Percentiles rank a stretch among this genome's conserved stretches.
Conservation (phyloP, 1,139 yeast species). For the Pichia sp. region DNA sequence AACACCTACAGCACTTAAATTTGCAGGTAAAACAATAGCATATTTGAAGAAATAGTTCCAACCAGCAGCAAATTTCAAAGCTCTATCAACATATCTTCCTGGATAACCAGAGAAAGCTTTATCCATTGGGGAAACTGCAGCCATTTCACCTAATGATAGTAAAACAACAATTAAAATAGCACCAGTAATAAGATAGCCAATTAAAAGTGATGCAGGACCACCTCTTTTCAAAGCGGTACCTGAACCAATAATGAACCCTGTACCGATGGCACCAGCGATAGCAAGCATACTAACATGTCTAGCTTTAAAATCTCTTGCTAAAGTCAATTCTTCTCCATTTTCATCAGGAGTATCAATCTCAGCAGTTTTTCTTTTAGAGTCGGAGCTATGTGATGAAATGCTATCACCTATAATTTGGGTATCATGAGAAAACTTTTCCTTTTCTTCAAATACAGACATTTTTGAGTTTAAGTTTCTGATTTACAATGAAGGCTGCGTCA, state of each 20-base stretch:
- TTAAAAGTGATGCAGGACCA: conserved; percentile 46
- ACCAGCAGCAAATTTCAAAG: conserved; percentile 73
- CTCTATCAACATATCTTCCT: conserved; percentile 60
- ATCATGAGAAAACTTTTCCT: too few species aligned
- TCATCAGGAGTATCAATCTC: too few species aligned
- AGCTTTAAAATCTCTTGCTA: conserved; percentile 17
- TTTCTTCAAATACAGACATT: too few species aligned
- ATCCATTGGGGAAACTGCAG: conserved; percentile 53
- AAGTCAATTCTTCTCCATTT: too few species aligned
- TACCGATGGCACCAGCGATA: conserved; percentile 32
- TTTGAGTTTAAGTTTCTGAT: too few species aligned
- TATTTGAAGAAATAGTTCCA: conserved; percentile 59
- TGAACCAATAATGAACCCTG: conserved; percentile 48
- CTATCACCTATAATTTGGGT: too few species aligned
- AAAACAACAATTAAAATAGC: conserved; percentile 43
- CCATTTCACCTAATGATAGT: conserved; percentile 46
- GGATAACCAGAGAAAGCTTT: conserved; percentile 72
- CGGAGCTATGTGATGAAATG: too few species aligned
- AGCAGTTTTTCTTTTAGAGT: too few species aligned
- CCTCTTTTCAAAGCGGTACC: conserved; percentile 43
- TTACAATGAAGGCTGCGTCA: too few species aligned
- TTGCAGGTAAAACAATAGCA: conserved; percentile 62
- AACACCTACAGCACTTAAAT: conserved; percentile 50
- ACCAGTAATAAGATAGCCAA: conserved; percentile 41
- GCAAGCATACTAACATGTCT: conserved; percentile 49